Evolutionary conservation across 768 basidiomycete species (phyloP).

Genomic region (Crucibulum laeve): DNA sequence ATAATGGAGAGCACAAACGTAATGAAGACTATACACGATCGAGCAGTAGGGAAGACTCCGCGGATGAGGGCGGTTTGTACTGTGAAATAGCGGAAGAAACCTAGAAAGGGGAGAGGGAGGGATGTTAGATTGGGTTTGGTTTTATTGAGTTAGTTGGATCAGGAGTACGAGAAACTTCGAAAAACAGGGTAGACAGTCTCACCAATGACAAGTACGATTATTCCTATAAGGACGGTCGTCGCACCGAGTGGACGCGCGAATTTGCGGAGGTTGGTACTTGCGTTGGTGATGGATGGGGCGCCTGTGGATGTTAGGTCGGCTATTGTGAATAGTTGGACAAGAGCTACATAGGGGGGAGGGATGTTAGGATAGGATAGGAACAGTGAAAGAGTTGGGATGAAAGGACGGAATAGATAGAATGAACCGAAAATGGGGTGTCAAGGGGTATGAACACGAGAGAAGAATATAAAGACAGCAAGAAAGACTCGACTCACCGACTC

Average conservation of each 20-base stretch:
- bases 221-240: conserved; percentile 27
- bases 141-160: neutral
- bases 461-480: too few relatives aligned
- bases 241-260: conserved; percentile 42
- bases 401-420: neutral
- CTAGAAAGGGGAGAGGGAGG: conserved; percentile 6
- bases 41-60: conserved; percentile 38
- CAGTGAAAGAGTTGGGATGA: neutral
- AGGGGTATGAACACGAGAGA: too few relatives aligned
- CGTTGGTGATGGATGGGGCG: neutral
- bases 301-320: conserved; percentile 13
- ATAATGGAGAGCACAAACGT: conserved; percentile 16
- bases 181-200: neutral
- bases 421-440: neutral
- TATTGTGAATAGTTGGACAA: conserved; percentile 44
- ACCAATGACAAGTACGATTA: conserved; percentile 28
- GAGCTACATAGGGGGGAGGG: conserved; percentile 16
- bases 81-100: conserved; percentile 32
- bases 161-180: neutral
- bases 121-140: neutral
- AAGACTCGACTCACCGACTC: conserved; percentile 36
- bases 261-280: neutral
- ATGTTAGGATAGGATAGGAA: neutral
- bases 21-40: conserved; percentile 25
- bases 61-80: conserved; percentile 30